Percentiles rank a stretch among this genome's conserved stretches.
phyloP scores from a whole-genome alignment of 768 basidiomycete genomes.

The Mycena rebaudengoi region DNA sequence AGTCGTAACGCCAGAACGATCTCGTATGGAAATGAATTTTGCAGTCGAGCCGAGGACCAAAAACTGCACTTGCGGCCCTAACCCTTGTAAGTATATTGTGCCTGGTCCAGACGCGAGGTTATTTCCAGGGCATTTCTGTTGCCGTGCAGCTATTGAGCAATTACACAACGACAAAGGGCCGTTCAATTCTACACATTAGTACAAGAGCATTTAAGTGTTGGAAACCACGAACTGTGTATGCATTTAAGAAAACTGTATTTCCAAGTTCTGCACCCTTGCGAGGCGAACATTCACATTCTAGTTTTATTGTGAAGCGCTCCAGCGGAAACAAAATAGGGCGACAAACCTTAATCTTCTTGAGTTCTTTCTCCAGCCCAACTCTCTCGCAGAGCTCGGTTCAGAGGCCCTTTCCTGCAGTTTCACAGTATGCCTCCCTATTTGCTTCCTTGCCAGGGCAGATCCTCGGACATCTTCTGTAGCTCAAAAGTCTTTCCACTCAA shows the following conservation, averaged over 20 bases:
- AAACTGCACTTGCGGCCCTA: too few relatives aligned
- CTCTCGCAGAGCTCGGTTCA: constrained; percentile 38
- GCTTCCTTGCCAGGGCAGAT: constrained; percentile 56
- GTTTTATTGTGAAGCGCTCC: constrained; percentile 11
- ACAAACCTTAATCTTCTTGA: constrained; percentile 68
- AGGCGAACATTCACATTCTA: constrained; percentile 90
- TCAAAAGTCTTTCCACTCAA: constrained; percentile 45
- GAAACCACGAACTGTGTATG: constrained; percentile 87
- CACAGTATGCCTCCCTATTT: constrained; percentile 57
- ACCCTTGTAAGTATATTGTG: constrained; percentile 57
- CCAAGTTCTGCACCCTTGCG: constrained; percentile 79
- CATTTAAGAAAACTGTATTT: constrained; percentile 85
- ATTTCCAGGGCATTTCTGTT: constrained; percentile 95
- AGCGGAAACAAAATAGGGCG: not conserved
- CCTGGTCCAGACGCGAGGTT: constrained; percentile 81
- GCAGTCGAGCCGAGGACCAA: too few relatives aligned
- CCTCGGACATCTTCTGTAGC: constrained; percentile 57
- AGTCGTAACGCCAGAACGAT: too few relatives aligned
- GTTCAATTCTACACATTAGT: constrained; percentile 42
- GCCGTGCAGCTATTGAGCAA: constrained; percentile 85
- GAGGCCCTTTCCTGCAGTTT: constrained; percentile 53
- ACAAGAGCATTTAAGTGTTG: not conserved
- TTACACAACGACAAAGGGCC: constrained; percentile 90
- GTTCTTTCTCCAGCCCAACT: constrained; percentile 50
- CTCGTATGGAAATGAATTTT: too few relatives aligned